Base-by-base conservation (phyloP, 192 early-diverging fungal species). In the Phlyctochytrium bullatum region DNA sequence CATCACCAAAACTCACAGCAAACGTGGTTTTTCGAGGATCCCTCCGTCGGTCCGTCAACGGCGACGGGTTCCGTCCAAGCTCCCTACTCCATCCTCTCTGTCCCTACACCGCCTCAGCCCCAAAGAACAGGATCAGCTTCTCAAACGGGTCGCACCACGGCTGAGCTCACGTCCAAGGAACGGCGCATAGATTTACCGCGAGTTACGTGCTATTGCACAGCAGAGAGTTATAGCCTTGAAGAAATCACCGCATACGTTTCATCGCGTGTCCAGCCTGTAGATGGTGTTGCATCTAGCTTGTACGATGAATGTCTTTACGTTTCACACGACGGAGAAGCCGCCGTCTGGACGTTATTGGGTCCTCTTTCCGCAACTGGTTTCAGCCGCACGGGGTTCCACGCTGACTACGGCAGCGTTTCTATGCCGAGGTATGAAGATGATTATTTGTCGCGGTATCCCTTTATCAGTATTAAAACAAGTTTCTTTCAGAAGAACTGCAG, bases 141-240 rank as follows among this genome's bases (percentile, higher is more conserved):
- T 20, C 6, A 6, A 6, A 27, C 63, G 51, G 60, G 69, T 31
- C 59, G 73, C 3, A 73, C 79, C 2, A 64, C 75, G 60, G 80
- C 80, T 0, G 80, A 81, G 58, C 33, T 83, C 52, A 75, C 92
- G 65, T 90, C 86, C 65, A 90, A 88, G 66, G 78, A 92, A 65
- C 83, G 89, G 66, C 80, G 89, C 29, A 83, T 81, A 2, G 83
- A 85, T 34, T 73, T 93, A 40, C 89, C 92, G 24, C 78, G 93
- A 32, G 80, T 81, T 4, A 81, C 76, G 30, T 73, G 74, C 35
- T 76, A 78, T 58, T 82, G 76, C 58, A 61, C 76, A 25, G 77
- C 80, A 2, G 77, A 82, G 40, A 60, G 64, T 0, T 79, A 76
- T 59, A 79, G 78, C 28, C 50, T 79, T 1, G 60, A 50, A 53